phyloP scores from a whole-genome alignment of 2,329 filamentous ascomycete species.

The Alternaria postmessia region DNA sequence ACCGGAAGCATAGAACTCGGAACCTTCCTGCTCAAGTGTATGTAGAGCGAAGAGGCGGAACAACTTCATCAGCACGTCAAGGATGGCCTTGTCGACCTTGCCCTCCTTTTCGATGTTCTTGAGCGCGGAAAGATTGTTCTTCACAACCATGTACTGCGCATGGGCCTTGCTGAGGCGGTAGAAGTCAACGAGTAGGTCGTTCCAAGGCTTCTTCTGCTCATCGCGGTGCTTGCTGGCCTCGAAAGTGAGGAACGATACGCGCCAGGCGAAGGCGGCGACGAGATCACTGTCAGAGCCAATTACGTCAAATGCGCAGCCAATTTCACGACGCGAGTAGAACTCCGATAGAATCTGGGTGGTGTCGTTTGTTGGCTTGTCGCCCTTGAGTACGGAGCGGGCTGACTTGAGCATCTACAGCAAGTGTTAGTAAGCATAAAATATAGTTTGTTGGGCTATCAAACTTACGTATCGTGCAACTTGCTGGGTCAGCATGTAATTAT shows the following conservation, averaged over 20 bases:
- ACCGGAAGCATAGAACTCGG: conserved; percentile 75
- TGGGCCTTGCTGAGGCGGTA: conserved; percentile 78
- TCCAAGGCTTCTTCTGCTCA: conserved; percentile 77
- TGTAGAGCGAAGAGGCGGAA: conserved; percentile 72
- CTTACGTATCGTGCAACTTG: conserved; percentile 76
- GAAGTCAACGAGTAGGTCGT: conserved; percentile 79
- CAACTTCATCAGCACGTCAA: conserved; percentile 68
- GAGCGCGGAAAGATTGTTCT: conserved; percentile 78
- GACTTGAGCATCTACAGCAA: conserved; percentile 71
- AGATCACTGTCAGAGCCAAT: conserved; percentile 74
- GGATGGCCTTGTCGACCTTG: conserved; percentile 66
- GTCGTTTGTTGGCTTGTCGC: conserved; percentile 71
- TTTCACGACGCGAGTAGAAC: conserved; percentile 71
- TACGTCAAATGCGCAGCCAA: conserved; percentile 77
- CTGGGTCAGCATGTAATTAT: conserved; percentile 85
- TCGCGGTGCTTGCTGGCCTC: conserved; percentile 78
- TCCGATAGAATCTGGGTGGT: conserved; percentile 71
- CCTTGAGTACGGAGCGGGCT: conserved; percentile 72
- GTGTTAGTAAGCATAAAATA: conserved; percentile 6
- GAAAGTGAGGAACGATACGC: conserved; percentile 76
- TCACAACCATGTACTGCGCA: conserved; percentile 79
- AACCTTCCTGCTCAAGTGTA: conserved; percentile 73
- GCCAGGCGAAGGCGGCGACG: conserved; percentile 78
- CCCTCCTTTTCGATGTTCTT: conserved; percentile 62
- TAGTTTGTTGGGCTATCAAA: conserved; percentile 10